Conservation (phyloP, 805 yeast species). For the Nakazawaea wickerhamii region DNA sequence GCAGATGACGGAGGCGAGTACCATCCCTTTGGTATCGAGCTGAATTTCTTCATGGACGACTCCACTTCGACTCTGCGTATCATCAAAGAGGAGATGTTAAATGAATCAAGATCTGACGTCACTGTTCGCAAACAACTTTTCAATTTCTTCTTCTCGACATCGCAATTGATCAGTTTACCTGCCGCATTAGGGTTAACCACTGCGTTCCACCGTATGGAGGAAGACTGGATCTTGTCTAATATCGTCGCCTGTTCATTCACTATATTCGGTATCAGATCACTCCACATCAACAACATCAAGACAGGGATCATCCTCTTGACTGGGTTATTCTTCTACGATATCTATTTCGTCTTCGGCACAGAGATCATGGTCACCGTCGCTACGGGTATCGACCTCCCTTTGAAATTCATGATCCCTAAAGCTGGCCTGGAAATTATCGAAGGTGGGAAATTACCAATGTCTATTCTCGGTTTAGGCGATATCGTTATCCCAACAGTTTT, state of each 20-base stretch:
- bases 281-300: constrained; percentile 38
- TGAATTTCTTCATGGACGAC: constrained; percentile 25
- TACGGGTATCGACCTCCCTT: constrained; percentile 46
- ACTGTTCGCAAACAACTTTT: constrained; percentile 25
- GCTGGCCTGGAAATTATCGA: constrained; percentile 8
- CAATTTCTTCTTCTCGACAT: constrained; percentile 29
- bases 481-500: constrained; percentile 56
- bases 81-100: constrained; percentile 22
- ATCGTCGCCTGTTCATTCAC: constrained; percentile 36
- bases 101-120: constrained; percentile 19
- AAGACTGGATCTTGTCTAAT: constrained; percentile 45
- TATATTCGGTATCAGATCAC: constrained; percentile 34
- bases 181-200: constrained; percentile 17
- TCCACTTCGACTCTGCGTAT: constrained; percentile 25
- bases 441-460: constrained; percentile 19
- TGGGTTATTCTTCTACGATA: constrained; percentile 55
- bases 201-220: constrained; percentile 20
- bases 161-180: constrained; percentile 22
- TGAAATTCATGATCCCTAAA: constrained; percentile 42
- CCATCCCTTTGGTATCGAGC: constrained; percentile 34
- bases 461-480: constrained; percentile 62
- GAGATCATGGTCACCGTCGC: constrained; percentile 62
- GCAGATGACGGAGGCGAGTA: constrained; percentile 28
- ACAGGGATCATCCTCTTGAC: constrained; percentile 39
- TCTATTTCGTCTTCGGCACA: constrained; percentile 62